phyloP scores from a whole-genome alignment of 1,139 yeast genomes.

The Pneumocystis carinii region DNA sequence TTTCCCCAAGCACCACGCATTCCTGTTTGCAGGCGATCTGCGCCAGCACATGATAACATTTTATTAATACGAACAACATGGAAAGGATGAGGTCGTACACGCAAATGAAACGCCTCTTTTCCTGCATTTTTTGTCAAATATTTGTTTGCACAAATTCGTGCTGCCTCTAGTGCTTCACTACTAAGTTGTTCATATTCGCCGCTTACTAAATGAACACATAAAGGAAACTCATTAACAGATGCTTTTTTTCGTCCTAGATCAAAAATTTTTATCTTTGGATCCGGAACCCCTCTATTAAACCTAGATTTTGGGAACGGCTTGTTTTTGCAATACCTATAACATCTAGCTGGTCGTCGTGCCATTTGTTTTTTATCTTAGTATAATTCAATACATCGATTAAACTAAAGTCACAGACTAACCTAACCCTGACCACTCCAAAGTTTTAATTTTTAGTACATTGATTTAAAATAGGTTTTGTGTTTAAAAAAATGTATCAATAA shows the following conservation, averaged over 20 bases:
- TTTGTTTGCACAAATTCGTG: slow-evolving; percentile 99
- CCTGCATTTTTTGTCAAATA: slow-evolving; percentile 95
- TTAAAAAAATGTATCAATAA: too few relatives aligned
- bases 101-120: slow-evolving; percentile 99
- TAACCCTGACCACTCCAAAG: too few relatives aligned
- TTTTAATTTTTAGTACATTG: too few relatives aligned
- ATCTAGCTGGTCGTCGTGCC: slow-evolving; percentile 99
- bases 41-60: slow-evolving; percentile 99
- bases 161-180: slow-evolving; percentile 99
- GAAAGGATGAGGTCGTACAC: slow-evolving; percentile 99
- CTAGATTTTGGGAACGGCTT: slow-evolving; percentile 99
- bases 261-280: slow-evolving; percentile 96
- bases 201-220: slow-evolving; percentile 97
- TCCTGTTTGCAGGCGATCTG: slow-evolving; percentile 99
- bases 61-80: slow-evolving; percentile 99
- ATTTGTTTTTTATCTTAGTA: slow-evolving; percentile 38
- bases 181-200: slow-evolving; percentile 98
- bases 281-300: slow-evolving; percentile 99
- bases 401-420: too few relatives aligned
- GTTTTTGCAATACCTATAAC: slow-evolving; percentile 99
- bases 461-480: too few relatives aligned
- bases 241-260: slow-evolving; percentile 99
- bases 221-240: slow-evolving; percentile 97
- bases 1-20: slow-evolving; percentile 99
- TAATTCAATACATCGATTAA: background rate